A percentile compares a stretch with the other conserved stretches of the same genome.
phyloP scores from a whole-genome alignment of 2,329 filamentous ascomycete genomes.

The Neurospora sp. region DNA sequence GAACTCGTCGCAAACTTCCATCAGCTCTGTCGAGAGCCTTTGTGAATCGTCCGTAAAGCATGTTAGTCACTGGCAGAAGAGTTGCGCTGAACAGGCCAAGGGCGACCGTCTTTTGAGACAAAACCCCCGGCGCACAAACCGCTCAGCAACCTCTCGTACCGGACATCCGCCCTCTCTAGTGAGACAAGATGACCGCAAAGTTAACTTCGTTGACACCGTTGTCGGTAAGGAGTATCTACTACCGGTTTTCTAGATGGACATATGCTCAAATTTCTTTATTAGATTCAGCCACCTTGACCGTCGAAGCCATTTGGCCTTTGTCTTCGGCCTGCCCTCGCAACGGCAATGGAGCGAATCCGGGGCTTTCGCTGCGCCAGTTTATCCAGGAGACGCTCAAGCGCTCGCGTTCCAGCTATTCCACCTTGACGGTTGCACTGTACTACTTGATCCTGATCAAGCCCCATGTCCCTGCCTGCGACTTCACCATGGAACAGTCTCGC shows the following conservation, averaged over 20 bases:
- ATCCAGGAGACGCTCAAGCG: conserved; percentile 95
- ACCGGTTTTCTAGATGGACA: conserved; percentile 8
- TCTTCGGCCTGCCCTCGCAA: conserved; percentile 70
- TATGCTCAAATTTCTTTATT: conserved; percentile 30
- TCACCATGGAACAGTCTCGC: conserved; percentile 74
- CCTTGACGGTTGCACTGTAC: conserved; percentile 90
- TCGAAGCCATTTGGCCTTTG: conserved; percentile 93
- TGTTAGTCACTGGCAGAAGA: conserved; percentile 23
- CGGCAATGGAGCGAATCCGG: conserved; percentile 63
- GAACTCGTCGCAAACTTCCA: conserved; percentile 23
- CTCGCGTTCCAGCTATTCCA: conserved; percentile 95
- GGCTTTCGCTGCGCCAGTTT: conserved; percentile 85
- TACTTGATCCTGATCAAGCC: conserved; percentile 92
- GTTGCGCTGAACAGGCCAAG: conserved; percentile 15
- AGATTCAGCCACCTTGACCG: conserved; percentile 97
- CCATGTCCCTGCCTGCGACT: conserved; percentile 73
- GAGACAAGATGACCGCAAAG: conserved; percentile 83
- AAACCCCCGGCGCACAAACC: conserved; percentile 49
- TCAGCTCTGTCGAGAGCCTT: conserved; percentile 20
- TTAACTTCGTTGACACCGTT: conserved; percentile 91
- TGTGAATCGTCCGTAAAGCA: conserved; percentile 19
- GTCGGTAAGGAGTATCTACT: conserved; percentile 64
- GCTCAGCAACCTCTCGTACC: conserved; percentile 43
- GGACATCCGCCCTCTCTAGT: conserved; percentile 65
- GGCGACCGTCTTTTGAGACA: conserved; percentile 51